These are phyloP conservation scores for Magnolia changhungtana DNA, from an alignment of 164 flowering plant genomes.

Conservation along the genomic window DNA sequence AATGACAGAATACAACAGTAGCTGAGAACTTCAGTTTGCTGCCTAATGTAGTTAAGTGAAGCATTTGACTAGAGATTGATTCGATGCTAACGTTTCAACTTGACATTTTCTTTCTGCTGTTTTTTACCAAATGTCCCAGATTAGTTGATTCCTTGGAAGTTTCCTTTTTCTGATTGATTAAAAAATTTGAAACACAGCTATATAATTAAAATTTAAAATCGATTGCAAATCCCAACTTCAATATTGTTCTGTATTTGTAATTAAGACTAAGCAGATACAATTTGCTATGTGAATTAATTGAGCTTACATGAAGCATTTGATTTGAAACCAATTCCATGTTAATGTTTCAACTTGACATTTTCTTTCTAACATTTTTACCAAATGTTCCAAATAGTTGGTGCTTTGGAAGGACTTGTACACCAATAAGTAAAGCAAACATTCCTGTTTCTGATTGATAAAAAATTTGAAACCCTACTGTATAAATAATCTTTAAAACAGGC, in stretches of 20 bases:
- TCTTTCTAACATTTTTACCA: background rate
- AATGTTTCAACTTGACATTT: background rate
- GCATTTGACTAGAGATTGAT: background rate
- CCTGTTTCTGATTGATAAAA: no score
- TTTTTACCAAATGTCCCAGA: background rate
- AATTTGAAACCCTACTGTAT: no score
- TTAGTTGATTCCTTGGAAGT: background rate
- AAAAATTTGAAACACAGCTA: no score
- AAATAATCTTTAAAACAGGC: no score
- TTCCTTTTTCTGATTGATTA: no score
- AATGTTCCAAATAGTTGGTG: background rate
- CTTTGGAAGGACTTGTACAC: no score
- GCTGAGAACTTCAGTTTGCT: slow-evolving; percentile 1
- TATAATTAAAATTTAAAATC: no score
- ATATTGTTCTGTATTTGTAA: no score
- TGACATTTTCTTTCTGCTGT: background rate
- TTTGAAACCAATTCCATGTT: background rate
- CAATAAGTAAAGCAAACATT: no score
- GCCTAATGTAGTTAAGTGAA: background rate
- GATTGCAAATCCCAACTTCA: no score
- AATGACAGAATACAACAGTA: background rate
- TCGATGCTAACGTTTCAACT: background rate
- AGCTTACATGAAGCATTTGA: background rate
- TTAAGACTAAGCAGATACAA: no score
- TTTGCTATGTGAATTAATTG: no score